Base-by-base conservation (phyloP, 169 alveolate genomes). In the Eimeria tenella region DNA sequence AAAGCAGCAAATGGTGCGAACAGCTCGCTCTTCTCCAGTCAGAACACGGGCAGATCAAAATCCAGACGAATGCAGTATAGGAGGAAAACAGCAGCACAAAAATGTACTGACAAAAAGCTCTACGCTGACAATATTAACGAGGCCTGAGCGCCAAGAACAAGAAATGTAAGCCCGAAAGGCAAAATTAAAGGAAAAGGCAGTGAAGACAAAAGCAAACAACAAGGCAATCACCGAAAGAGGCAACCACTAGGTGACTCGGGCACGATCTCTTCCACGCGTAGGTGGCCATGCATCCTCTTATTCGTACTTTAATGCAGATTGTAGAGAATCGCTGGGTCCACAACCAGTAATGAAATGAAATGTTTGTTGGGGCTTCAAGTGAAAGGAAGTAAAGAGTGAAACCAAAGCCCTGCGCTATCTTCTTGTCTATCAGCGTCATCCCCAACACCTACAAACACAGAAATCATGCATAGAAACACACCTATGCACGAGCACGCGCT, bases 251-350 rank as follows among this genome's bases (percentile, higher is more conserved):
- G 17, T 11, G 79, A 70, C 52, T 5, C 19, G 4, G 74, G 5
- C 49, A 10, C 31, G 13, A 65, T 25, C 49, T 17, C 49, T 17
- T 65, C 2, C 31, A 7, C 31, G 0, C 2, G 74, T 19, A 17
- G 17, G 31, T 31, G 42, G 42, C 42, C 42, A 31, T 31, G 42
- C 42, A 31, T 31, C 42, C 42, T 21, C 25, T 31, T 31, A 49
- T 49, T 53, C 71, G 53, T 19, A 86, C 93, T 77, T 70, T 86
- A 21, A 86, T 21, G 86, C 93, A 86, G 73, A 86, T 86, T 23
- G 65, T 68, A 25, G 93, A 86, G 68, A 86, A 86, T 4, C 71
- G 42, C 58, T 70, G 93, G 52, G 42, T 65, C 93, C 93, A 86
- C 31, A 86, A 86, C 93, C 93, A 86, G 60, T n/a, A 65, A 31